These are phyloP conservation scores for Taiozyma onychis DNA, from an alignment of 1,139 yeast species.

Conservation along the genomic window DNA sequence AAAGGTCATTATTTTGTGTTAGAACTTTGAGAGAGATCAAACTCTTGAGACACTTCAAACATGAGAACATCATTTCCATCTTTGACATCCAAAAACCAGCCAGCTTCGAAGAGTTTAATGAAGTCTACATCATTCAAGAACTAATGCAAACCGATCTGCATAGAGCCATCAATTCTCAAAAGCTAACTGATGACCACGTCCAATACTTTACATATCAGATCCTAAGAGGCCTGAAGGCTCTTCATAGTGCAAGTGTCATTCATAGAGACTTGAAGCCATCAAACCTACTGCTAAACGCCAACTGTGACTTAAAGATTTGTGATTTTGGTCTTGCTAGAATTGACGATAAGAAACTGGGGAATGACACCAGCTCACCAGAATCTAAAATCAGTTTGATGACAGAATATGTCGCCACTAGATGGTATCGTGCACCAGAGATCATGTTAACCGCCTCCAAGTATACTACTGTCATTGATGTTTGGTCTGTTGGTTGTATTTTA, in stretches of 20 bases:
- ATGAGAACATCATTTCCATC: slow-evolving; percentile 86
- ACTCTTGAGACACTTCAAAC: slow-evolving; percentile 82
- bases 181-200: slow-evolving; percentile 56
- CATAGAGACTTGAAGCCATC: slow-evolving; percentile 92
- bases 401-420: slow-evolving; percentile 73
- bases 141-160: slow-evolving; percentile 67
- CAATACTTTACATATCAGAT: slow-evolving; percentile 66
- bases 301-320: slow-evolving; percentile 88
- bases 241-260: slow-evolving; percentile 64
- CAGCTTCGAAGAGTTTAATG: slow-evolving; percentile 59
- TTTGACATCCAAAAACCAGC: slow-evolving; percentile 84
- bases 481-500: slow-evolving; percentile 77
- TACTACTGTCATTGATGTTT: slow-evolving; percentile 66
- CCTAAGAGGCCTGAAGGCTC: slow-evolving; percentile 54
- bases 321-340: slow-evolving; percentile 93
- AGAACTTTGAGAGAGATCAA: slow-evolving; percentile 87
- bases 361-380: slow-evolving; percentile 38
- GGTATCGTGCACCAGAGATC: slow-evolving; percentile 79
- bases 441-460: slow-evolving; percentile 67
- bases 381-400: slow-evolving; percentile 48
- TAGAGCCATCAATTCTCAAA: slow-evolving; percentile 48
- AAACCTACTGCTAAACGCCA: slow-evolving; percentile 75
- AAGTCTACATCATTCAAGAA: slow-evolving; percentile 67
- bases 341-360: slow-evolving; percentile 74
- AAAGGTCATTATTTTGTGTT: slow-evolving; percentile 80